phyloP scores from a whole-genome alignment of 2,329 filamentous ascomycete species.

The Cladophialophora immunda region DNA sequence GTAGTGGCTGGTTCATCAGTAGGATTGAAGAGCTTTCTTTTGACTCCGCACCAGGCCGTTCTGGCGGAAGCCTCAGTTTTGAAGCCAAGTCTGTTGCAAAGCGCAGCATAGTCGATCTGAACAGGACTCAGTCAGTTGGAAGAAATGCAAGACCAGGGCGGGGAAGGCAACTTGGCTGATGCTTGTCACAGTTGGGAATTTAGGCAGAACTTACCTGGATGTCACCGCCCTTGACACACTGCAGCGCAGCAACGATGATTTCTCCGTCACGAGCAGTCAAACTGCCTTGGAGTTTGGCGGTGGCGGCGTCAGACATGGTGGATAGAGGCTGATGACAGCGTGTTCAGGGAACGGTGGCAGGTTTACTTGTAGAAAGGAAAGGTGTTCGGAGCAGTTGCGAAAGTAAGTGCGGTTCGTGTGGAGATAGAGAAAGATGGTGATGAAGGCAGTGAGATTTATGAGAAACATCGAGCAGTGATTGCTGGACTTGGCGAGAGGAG shows the following conservation, averaged over 20 bases:
- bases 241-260: constrained; percentile 37
- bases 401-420: not conserved
- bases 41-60: constrained; percentile 48
- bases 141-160: not conserved
- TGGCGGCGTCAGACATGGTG: not conserved
- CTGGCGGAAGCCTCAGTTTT: constrained; percentile 49
- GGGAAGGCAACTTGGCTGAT: not conserved
- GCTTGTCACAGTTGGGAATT: not conserved
- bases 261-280: constrained; percentile 41
- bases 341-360: not conserved
- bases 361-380: not conserved
- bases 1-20: constrained; percentile 4
- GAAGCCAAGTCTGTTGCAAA: constrained; percentile 48
- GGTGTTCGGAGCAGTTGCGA: not conserved
- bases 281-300: not conserved
- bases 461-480: not conserved
- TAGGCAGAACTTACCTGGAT: constrained; percentile 25
- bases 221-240: constrained; percentile 30
- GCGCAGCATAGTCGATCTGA: constrained; percentile 47
- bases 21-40: constrained; percentile 47
- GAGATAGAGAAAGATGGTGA: not conserved
- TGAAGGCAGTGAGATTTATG: not conserved
- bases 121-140: constrained; percentile 27
- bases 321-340: not conserved
- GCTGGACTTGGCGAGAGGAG: not conserved